Evolutionary conservation across 2,329 filamentous ascomycete genomes (phyloP).

Genomic region (Fusarium oxysporum): DNA sequence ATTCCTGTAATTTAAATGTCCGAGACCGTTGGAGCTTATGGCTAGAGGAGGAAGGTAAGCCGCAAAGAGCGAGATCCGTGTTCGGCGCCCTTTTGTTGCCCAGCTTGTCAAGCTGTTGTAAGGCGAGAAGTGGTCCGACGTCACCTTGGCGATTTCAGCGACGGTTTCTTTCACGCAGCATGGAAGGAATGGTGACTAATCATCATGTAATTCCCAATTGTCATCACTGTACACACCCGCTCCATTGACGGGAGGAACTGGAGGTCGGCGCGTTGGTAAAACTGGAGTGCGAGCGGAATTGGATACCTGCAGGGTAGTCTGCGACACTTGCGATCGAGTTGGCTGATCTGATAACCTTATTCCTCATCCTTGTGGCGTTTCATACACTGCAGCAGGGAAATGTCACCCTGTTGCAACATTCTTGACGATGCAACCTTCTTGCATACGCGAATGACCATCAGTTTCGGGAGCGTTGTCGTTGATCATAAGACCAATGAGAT

Average conservation of each 20-base stretch:
- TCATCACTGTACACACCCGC: rapidly evolving
- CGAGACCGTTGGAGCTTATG: background rate
- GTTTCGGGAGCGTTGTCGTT: background rate
- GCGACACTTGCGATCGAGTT: background rate
- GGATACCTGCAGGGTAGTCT: background rate
- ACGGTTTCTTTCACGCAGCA: rapidly evolving
- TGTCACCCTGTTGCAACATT: background rate
- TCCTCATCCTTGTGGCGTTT: background rate
- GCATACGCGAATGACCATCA: background rate
- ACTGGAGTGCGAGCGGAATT: background rate
- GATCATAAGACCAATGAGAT: rapidly evolving
- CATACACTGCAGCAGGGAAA: background rate
- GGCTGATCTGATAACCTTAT: background rate
- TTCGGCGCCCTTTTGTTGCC: background rate
- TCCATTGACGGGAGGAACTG: background rate
- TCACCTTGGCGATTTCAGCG: background rate
- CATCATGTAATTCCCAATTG: background rate
- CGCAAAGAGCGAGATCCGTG: background rate
- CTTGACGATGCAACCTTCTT: background rate
- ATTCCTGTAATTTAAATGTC: background rate
- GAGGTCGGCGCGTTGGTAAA: rapidly evolving
- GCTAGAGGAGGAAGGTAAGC: background rate
- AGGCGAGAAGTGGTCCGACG: background rate
- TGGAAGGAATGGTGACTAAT: background rate
- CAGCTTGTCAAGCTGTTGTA: background rate